Conservation (phyloP, 164 flowering plant genomes). For the Stephania cephalantha region DNA sequence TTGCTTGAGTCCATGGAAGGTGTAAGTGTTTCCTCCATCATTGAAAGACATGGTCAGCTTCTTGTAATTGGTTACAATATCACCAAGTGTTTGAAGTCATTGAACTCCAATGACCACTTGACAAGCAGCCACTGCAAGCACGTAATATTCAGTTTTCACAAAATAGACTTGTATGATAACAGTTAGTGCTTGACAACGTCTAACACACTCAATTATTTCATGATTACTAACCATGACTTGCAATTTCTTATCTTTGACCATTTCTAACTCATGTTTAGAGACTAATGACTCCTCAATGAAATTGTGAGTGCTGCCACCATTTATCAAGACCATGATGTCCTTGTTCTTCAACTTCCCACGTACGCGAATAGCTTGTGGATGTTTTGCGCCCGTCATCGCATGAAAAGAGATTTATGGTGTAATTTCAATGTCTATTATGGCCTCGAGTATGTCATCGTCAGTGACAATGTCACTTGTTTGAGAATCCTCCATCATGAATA, state of each 20-base stretch:
- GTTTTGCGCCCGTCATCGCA: conserved; percentile 8
- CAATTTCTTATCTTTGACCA: background rate
- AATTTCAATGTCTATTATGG: background rate
- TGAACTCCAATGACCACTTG: background rate
- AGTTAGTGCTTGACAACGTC: background rate
- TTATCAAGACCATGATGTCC: conserved; percentile 13
- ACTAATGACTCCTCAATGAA: conserved; percentile 11
- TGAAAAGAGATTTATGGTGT: conserved; percentile 16
- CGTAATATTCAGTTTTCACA: background rate
- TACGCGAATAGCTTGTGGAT: conserved; percentile 10
- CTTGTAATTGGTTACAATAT: background rate
- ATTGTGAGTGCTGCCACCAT: conserved; percentile 21
- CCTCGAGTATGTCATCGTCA: background rate
- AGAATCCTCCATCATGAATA: conserved; percentile 9
- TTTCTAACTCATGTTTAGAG: background rate
- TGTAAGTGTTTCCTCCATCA: background rate
- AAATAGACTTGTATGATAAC: background rate
- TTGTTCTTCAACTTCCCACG: conserved; percentile 8
- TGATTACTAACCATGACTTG: conserved; percentile 3
- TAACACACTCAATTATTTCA: background rate
- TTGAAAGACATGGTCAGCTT: background rate
- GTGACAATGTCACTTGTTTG: background rate
- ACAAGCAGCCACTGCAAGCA: background rate
- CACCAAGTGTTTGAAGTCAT: background rate
- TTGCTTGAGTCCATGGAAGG: background rate